These are phyloP conservation scores for Bipolaris zeicola DNA, from an alignment of 2,329 filamentous ascomycete genomes.

Conservation along the genomic window DNA sequence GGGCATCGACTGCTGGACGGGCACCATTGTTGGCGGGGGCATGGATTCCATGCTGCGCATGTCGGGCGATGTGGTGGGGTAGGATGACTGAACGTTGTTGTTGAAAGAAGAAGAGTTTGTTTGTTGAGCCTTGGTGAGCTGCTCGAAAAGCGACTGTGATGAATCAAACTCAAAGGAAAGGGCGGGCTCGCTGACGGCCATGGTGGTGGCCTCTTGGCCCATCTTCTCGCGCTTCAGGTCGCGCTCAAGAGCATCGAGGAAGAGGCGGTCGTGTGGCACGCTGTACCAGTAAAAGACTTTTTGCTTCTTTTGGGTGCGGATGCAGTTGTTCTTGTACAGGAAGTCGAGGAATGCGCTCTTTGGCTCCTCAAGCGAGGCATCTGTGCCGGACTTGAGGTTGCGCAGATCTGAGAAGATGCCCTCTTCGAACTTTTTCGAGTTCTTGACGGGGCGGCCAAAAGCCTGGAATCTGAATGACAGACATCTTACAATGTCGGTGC, in stretches of 20 bases:
- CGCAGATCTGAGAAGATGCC: conserved; percentile 98
- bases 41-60: conserved; percentile 91
- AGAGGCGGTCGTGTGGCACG: conserved; percentile 95
- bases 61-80: conserved; percentile 84
- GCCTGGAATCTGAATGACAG: conserved; percentile 98
- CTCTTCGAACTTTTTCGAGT: conserved; percentile 99
- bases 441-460: conserved; percentile 97
- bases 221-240: conserved; percentile 99
- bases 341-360: conserved; percentile 99
- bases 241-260: conserved; percentile 94
- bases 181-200: conserved; percentile 95
- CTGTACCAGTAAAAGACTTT: conserved; percentile 99
- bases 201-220: conserved; percentile 95
- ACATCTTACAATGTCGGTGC: conserved; percentile 97
- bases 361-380: conserved; percentile 96
- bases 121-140: conserved; percentile 98
- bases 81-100: conserved; percentile 67
- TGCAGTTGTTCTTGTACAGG: conserved; percentile 99
- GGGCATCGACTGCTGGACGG: conserved; percentile 42
- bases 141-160: conserved; percentile 97
- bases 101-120: conserved; percentile 97
- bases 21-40: conserved; percentile 87
- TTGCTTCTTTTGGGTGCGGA: conserved; percentile 99
- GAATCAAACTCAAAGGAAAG: conserved; percentile 99
- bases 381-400: conserved; percentile 97